phyloP scores from a whole-genome alignment of 2,329 filamentous ascomycete species.

The Ramichloridium luteum region DNA sequence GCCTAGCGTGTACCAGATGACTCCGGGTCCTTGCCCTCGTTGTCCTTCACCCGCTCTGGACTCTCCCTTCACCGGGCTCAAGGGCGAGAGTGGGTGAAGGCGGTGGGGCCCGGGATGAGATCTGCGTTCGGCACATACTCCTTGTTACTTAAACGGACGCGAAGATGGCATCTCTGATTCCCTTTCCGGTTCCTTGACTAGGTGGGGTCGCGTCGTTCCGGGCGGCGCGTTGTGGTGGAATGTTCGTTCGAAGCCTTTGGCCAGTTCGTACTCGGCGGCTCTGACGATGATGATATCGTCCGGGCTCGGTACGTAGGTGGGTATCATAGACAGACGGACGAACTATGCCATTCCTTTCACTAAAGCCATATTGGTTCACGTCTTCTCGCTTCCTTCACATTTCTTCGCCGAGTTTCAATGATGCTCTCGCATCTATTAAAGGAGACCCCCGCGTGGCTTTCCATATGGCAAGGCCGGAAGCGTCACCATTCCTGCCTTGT shows the following conservation, averaged over 20 bases:
- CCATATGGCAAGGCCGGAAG: constrained; percentile 12
- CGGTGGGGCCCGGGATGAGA: constrained; percentile 69
- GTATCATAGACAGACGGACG: too few relatives aligned
- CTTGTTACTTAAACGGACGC: constrained; percentile 98
- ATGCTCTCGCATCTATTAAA: too few relatives aligned
- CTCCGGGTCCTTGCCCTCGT: constrained; percentile 52
- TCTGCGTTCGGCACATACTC: constrained; percentile 97
- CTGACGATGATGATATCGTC: too few relatives aligned
- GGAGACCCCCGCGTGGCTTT: constrained; percentile 5
- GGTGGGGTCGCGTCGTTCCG: too few relatives aligned
- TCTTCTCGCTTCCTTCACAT: constrained; percentile 2
- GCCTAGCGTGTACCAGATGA: constrained; percentile 93
- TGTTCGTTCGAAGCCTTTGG: too few relatives aligned
- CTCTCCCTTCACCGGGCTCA: constrained; percentile 83
- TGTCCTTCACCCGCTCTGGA: constrained; percentile 48
- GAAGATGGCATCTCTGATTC: constrained; percentile 83
- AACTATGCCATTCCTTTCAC: too few relatives aligned
- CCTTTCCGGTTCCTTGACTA: constrained; percentile 8
- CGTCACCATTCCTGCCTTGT: constrained; percentile 13
- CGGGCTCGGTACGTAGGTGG: too few relatives aligned
- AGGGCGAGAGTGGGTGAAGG: constrained; percentile 62
- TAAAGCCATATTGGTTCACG: too few relatives aligned
- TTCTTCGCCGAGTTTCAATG: background rate
- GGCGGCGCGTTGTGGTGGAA: too few relatives aligned
- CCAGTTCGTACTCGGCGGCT: too few relatives aligned